Base-by-base conservation (phyloP, 2,329 filamentous ascomycete species). In the Gnomoniopsis sp. region DNA sequence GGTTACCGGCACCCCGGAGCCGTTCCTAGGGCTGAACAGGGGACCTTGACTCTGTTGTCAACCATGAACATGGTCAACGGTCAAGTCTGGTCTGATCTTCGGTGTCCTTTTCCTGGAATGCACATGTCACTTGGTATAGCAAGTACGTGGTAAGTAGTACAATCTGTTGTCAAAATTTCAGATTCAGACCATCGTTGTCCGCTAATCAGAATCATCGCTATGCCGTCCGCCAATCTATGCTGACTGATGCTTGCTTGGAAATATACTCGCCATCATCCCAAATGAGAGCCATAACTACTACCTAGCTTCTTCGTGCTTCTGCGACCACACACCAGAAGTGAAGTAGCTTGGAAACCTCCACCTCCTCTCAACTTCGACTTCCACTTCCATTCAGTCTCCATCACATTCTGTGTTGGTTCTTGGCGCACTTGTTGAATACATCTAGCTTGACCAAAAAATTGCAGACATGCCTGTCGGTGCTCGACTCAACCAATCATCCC, bases 171-270 rank as follows among this genome's bases (percentile, higher is more conserved):
- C 54, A 56, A 36, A 14, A 10, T 36, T 41, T 44, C 54, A 56
- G 33, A 49, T 47, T 50, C 22, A 38, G 38, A 33, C 38, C 47
- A 15, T 49, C n/a, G 8, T 3, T 11, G 47, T 33, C 43, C 46
- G 36, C 22, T 41, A 49, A 36, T 41, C 48, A 51, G 48, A 57
- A 44, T 55, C 53, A 15, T 53, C 58, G 58, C 58, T 60, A 60
- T 52, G 49, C 53, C 43, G 36, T 58, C 44, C 49, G 53, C 53
- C 49, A 49, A 34, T 49, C 53, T 57, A 30, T 49, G 36, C 52
- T 22, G 26, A 41, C n/a, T 49, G 49, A 49, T 60, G 53, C 58
- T 26, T 22, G 12, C 21, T 22, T 51, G 49, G 23, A 36, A 21
- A 51, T 21, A 23, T n/a, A 6, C 49, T 38, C 49, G 6, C 34